phyloP scores from a whole-genome alignment of 306 rosid genomes.

The Spatholobus suberectus region DNA sequence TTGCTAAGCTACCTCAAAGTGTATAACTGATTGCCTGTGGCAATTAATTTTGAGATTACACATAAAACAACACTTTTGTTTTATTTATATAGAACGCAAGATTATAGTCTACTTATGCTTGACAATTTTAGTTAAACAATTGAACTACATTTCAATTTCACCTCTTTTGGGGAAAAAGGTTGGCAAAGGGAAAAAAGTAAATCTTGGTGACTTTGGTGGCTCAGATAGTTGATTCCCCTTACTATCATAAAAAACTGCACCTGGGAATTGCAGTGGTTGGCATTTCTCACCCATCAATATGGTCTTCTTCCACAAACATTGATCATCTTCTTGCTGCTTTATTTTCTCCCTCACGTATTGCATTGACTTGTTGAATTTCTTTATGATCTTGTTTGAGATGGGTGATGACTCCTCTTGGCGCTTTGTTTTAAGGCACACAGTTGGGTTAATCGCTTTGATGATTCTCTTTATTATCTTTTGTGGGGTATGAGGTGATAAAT shows the following conservation, averaged over 20 bases:
- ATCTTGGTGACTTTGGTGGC: slow-evolving; percentile 54
- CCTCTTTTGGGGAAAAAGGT: background rate
- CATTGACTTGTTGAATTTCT: slow-evolving; percentile 29
- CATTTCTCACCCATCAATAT: slow-evolving; percentile 62
- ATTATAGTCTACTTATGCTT: background rate
- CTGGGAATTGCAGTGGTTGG: slow-evolving; percentile 51
- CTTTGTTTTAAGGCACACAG: slow-evolving; percentile 14
- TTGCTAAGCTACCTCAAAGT: background rate
- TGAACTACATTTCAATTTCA: background rate
- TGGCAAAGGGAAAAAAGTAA: background rate
- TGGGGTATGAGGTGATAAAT: slow-evolving; percentile 3
- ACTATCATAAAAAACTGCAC: slow-evolving; percentile 52
- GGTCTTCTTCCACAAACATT: slow-evolving; percentile 55
- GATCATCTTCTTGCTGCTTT: slow-evolving; percentile 33
- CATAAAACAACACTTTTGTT: background rate
- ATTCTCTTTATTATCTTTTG: slow-evolving; percentile 34
- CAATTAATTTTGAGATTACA: background rate
- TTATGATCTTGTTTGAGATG: slow-evolving; percentile 2
- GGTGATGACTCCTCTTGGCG: slow-evolving; percentile 15
- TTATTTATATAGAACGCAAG: background rate
- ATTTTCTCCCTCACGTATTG: background rate
- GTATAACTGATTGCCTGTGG: background rate
- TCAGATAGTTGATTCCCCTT: slow-evolving; percentile 46
- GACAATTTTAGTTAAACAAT: background rate
- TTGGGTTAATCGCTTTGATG: background rate